Evolutionary conservation across 129 eudicot genomes (phyloP), one percentile per base, ranked within the genome.

Genomic region (Heracleum sosnowskyi): DNA sequence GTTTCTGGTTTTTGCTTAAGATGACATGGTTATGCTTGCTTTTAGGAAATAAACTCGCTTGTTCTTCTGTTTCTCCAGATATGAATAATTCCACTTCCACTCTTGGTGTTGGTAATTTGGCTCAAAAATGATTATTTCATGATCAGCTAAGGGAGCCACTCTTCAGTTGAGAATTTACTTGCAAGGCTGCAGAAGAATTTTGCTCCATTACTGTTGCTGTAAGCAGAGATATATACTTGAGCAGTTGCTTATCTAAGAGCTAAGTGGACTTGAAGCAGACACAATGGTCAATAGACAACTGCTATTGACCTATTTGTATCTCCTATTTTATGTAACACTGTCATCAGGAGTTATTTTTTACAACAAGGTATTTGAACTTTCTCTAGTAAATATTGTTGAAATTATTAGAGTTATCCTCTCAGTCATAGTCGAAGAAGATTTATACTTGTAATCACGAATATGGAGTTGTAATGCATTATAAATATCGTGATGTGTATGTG

Each of bases 331-430:
- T 81, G 79, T 89, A 53, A 37, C 80, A 73, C 91, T 89, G 47
- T 89, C 93, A 18, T 89, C 93, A 0, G 93, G 91, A 79, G 93
- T 89, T 87, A 89, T 89, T 73, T 79, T 89, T 73, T 89, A 89
- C 79, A 89, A 89, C 77, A 89, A 89, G 93, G 93, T 89, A 81
- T 46, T 60, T 35, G 13, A 29, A 68, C 9, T 44, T 24, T 37
- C 41, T 6, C 55, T 11, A 64, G 34, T 28, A 63, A 63, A 15
- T 22, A 55, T 55, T 55, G 29, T 9, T 55, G 63, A 22, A 55
- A 55, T 55, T 22, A 7, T 12, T 55, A 24, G 3, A 55, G 29
- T 55, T 55, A 55, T 55, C 63, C 11, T 22, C 11, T 24, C 12
- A 55, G 63, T 55, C 8, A 24, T 6, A 55, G 29, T 22, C 63